Percentiles rank a stretch among this genome's conserved stretches.
phyloP scores from a whole-genome alignment of 2,329 filamentous ascomycete genomes.

The Sclerotiophoma versabilis region DNA sequence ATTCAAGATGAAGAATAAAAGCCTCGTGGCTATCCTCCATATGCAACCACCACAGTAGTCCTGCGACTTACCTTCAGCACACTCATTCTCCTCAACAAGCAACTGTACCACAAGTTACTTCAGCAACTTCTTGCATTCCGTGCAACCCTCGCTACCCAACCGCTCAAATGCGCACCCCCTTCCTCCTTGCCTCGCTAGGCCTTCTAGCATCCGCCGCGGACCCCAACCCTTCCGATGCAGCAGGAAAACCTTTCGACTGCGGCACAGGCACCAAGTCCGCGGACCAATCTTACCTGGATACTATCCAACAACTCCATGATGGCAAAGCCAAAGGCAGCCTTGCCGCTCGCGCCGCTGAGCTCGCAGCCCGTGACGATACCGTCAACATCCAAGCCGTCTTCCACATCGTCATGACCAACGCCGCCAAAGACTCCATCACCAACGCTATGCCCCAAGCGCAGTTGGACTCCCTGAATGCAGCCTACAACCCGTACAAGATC shows the following conservation, averaged over 20 bases:
- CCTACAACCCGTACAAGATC: constrained; percentile 60
- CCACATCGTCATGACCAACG: constrained; percentile 53
- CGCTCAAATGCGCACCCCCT: constrained; percentile 31
- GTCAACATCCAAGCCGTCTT: constrained; percentile 54
- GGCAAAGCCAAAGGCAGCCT: constrained; percentile 32
- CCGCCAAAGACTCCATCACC: constrained; percentile 49
- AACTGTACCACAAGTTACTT: constrained; percentile 19
- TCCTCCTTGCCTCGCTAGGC: constrained; percentile 46
- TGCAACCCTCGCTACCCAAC: constrained; percentile 18
- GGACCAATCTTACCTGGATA: constrained; percentile 47
- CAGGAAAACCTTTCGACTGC: constrained; percentile 53
- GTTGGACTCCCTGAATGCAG: constrained; percentile 49
- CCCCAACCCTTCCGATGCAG: constrained; percentile 10
- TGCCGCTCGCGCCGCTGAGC: constrained; percentile 36
- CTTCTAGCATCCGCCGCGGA: constrained; percentile 28
- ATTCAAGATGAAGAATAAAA: constrained; percentile 38
- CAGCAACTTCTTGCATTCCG: constrained; percentile 30
- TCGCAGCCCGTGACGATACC: constrained; percentile 33
- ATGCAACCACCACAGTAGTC: constrained; percentile 17
- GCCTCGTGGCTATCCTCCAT: constrained; percentile 21
- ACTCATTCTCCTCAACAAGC: constrained; percentile 20
- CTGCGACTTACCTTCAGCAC: constrained; percentile 19
- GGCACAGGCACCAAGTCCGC: constrained; percentile 50
- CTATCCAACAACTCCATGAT: constrained; percentile 45
- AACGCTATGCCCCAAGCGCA: constrained; percentile 51